A percentile compares a stretch with the other conserved stretches of the same genome.
phyloP scores from a whole-genome alignment of 345 rosid species.

The Populus davidiana region DNA sequence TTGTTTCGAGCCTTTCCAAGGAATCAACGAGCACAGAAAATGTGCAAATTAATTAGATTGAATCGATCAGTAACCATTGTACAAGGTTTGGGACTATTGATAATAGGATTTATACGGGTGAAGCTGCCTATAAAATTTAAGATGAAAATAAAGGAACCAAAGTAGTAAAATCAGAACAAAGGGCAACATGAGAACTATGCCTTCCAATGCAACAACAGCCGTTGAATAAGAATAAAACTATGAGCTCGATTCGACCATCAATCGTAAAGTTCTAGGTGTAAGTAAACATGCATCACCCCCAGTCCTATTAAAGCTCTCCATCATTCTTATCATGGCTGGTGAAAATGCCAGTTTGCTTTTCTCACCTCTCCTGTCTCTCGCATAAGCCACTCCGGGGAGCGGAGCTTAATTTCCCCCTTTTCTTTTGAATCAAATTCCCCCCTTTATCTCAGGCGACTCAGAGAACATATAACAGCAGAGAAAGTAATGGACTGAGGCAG shows the following conservation, averaged over 20 bases:
- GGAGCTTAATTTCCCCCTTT: not conserved
- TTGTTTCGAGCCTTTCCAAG: too few relatives aligned
- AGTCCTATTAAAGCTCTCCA: not conserved
- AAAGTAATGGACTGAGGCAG: not conserved
- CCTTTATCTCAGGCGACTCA: constrained; percentile 5
- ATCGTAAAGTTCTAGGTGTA: not conserved
- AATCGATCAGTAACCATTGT: too few relatives aligned
- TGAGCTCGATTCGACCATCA: not conserved
- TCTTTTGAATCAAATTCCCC: not conserved
- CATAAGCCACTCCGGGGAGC: not conserved
- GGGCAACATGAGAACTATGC: not conserved
- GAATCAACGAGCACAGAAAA: too few relatives aligned
- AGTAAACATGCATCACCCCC: too few relatives aligned
- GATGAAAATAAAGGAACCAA: not conserved
- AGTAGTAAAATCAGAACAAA: too few relatives aligned
- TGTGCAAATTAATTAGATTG: too few relatives aligned
- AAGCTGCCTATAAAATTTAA: not conserved
- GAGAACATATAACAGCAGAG: constrained; percentile 5
- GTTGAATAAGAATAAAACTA: not conserved
- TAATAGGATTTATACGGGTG: too few relatives aligned
- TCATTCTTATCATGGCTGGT: not conserved
- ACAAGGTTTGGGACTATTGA: not conserved
- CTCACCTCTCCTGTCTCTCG: not conserved
- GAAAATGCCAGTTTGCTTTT: not conserved
- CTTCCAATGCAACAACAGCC: not conserved